Evolutionary conservation across 2,329 filamentous ascomycete species (phyloP).

Genomic region (Exophiala spinifera): DNA sequence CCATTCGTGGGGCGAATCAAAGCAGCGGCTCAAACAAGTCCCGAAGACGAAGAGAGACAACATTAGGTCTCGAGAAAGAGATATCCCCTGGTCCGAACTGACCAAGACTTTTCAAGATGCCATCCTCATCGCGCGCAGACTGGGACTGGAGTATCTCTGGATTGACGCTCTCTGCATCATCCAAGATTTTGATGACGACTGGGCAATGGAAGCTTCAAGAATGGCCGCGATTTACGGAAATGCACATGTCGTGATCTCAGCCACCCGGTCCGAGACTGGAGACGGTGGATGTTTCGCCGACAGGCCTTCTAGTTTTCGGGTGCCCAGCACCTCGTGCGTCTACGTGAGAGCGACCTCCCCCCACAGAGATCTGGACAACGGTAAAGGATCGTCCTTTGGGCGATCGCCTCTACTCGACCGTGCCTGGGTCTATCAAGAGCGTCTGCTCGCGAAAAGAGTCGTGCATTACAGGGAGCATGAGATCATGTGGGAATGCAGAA

Average conservation of each 20-base stretch:
- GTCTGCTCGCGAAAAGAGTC: conserved; percentile 13
- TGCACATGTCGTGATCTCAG: conserved; percentile 16
- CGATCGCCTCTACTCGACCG: conserved; percentile 1
- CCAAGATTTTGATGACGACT: conserved; percentile 26
- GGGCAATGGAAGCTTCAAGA: conserved; percentile 8
- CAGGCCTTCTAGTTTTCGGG: too few species aligned
- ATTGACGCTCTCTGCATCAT: conserved; percentile 30
- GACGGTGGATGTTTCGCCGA: not conserved
- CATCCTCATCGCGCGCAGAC: conserved; percentile 1
- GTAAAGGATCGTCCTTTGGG: too few species aligned
- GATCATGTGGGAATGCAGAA: conserved; percentile 21
- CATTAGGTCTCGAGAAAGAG: too few species aligned
- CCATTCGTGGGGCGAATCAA: too few species aligned
- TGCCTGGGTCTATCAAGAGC: conserved; percentile 21
- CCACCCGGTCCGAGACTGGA: conserved; percentile 2
- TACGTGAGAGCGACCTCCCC: not conserved
- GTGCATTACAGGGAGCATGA: conserved; percentile 12
- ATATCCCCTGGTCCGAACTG: not conserved
- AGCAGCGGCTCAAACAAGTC: too few species aligned
- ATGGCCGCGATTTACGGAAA: conserved; percentile 20
- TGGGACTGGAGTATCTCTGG: conserved; percentile 28
- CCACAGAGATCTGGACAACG: not conserved
- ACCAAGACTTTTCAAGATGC: conserved; percentile 16
- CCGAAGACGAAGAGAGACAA: too few species aligned
- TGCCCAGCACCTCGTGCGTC: not conserved